Evolutionary conservation across 2,329 filamentous ascomycete genomes (phyloP).

Genomic region (Aspergillus bombycis): DNA sequence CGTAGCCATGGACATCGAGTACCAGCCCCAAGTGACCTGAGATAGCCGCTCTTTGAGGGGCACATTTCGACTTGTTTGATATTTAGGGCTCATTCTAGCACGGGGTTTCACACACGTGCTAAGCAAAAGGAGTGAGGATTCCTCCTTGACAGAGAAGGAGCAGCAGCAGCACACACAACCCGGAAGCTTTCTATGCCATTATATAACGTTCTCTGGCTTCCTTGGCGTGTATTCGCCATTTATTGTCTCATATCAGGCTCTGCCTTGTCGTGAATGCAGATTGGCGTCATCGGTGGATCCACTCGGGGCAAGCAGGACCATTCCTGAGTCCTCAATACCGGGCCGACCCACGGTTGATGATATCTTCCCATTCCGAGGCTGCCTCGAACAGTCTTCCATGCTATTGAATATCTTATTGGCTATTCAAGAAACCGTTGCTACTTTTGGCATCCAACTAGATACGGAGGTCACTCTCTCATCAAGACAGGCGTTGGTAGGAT

Average conservation of each 20-base stretch:
- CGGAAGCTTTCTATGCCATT: neutral
- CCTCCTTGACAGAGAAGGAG: neutral
- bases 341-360: neutral
- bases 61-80: neutral
- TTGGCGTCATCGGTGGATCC: neutral
- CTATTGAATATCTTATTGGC: neutral
- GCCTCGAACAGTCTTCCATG: too few relatives aligned
- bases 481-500: neutral
- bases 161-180: neutral
- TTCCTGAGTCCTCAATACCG: neutral
- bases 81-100: neutral
- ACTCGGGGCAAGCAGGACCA: neutral
- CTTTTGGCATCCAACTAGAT: too few relatives aligned
- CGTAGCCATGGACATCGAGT: constrained; percentile 71
- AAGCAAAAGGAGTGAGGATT: neutral
- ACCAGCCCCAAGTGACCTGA: constrained; percentile 70
- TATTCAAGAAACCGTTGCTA: neutral
- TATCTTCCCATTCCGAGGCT: neutral
- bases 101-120: neutral
- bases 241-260: neutral
- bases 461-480: neutral
- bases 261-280: neutral
- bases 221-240: neutral
- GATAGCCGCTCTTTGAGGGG: neutral
- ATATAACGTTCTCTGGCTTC: neutral